Percentiles rank a stretch among this genome's conserved stretches.
Conservation (phyloP, 2,329 filamentous ascomycete genomes). For the Ceratocystis albifundus region DNA sequence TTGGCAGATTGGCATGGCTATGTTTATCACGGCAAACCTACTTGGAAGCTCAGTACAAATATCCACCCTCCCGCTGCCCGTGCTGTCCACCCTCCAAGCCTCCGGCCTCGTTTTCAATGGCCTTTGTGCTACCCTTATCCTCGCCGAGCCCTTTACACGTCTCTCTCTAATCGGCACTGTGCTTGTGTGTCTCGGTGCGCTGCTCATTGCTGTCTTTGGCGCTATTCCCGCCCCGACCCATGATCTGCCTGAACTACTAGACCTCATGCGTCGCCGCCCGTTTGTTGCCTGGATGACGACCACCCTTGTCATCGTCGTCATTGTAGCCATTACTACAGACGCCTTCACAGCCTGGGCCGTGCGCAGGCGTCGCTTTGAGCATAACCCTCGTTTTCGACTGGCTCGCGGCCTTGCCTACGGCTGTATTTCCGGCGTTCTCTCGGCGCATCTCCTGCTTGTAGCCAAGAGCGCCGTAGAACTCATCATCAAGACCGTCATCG, state of each 20-base stretch:
- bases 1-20: conserved; percentile 96
- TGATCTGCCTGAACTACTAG: conserved; percentile 67
- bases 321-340: conserved; percentile 53
- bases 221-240: conserved; percentile 90
- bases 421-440: conserved; percentile 80
- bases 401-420: conserved; percentile 78
- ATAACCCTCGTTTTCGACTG: conserved; percentile 58
- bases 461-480: conserved; percentile 96
- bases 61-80: conserved; percentile 83
- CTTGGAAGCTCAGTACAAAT: conserved; percentile 95
- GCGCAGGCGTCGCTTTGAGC: conserved; percentile 33
- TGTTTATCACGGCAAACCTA: conserved; percentile 92
- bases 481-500: conserved; percentile 71
- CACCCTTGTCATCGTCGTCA: conserved; percentile 60
- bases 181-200: conserved; percentile 76
- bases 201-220: conserved; percentile 86
- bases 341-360: conserved; percentile 41
- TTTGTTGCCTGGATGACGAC: conserved; percentile 85
- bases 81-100: conserved; percentile 88
- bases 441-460: conserved; percentile 82
- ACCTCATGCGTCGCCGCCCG: conserved; percentile 57
- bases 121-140: conserved; percentile 84
- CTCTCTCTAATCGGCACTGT: conserved; percentile 87
- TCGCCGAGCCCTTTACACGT: conserved; percentile 85
- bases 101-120: conserved; percentile 97